A percentile compares a stretch with the other conserved stretches of the same genome.
These are phyloP conservation scores for Eremomyces bilateralis DNA, from an alignment of 495 filamentous ascomycete genomes.

Conservation along the genomic window DNA sequence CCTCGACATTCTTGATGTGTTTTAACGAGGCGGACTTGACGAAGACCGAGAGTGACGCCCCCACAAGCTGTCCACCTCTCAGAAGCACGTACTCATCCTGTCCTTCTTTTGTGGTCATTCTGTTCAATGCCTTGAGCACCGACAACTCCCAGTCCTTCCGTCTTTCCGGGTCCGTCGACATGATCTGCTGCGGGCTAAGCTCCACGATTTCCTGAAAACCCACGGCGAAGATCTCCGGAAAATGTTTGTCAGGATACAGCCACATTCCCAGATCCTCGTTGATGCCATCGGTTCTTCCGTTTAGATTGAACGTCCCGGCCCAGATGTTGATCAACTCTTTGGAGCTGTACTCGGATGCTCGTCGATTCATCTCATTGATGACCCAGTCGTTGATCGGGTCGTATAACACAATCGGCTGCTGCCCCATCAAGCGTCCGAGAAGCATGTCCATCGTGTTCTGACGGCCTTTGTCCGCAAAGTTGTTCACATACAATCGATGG, in stretches of 20 bases:
- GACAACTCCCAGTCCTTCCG: slow-evolving; percentile 72
- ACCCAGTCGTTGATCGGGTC: slow-evolving; percentile 91
- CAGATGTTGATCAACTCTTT: slow-evolving; percentile 37
- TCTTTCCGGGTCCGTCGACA: slow-evolving; percentile 83
- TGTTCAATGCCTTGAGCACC: slow-evolving; percentile 56
- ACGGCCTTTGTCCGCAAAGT: slow-evolving; percentile 79
- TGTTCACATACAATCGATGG: slow-evolving; percentile 85
- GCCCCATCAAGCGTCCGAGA: slow-evolving; percentile 57
- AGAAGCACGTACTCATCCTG: slow-evolving; percentile 70
- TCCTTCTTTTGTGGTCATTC: slow-evolving; percentile 33
- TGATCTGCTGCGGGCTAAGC: slow-evolving; percentile 92
- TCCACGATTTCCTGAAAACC: slow-evolving; percentile 97
- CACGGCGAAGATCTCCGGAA: slow-evolving; percentile 64
- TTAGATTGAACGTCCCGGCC: slow-evolving; percentile 87
- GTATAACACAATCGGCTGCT: slow-evolving; percentile 63
- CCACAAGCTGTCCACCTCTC: slow-evolving; percentile 83
- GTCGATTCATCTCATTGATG: slow-evolving; percentile 37
- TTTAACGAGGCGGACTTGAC: slow-evolving; percentile 55
- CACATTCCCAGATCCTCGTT: slow-evolving; percentile 64
- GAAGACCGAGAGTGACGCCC: slow-evolving; percentile 77
- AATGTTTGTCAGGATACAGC: slow-evolving; percentile 41
- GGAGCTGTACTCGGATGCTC: slow-evolving; percentile 24
- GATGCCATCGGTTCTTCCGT: slow-evolving; percentile 57
- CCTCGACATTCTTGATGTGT: slow-evolving; percentile 89
- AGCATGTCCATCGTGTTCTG: slow-evolving; percentile 91